phyloP scores from a whole-genome alignment of 2,329 filamentous ascomycete species.

The Tolypocladium inflatum region DNA sequence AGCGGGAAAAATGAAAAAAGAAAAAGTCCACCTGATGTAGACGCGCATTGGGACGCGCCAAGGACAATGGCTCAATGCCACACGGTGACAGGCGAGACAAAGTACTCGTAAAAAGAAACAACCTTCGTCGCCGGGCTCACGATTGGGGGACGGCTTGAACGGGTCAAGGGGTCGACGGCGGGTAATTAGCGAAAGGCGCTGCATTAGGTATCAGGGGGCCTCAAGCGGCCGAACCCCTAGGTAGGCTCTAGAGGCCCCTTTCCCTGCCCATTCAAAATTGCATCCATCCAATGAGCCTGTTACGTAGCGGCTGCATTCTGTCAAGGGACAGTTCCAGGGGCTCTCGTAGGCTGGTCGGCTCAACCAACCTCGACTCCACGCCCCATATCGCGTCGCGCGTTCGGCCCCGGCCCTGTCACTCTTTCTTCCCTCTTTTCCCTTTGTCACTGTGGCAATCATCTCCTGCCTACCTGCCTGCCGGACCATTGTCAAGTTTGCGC shows the following conservation, averaged over 20 bases:
- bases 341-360: not conserved
- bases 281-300: not conserved
- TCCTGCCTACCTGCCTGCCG: not conserved
- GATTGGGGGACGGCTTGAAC: not conserved
- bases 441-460: not conserved
- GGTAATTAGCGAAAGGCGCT: not conserved
- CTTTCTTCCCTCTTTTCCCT: not conserved
- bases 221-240: not conserved
- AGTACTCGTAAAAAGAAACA: not conserved
- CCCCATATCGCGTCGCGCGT: not conserved
- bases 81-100: not conserved
- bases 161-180: not conserved
- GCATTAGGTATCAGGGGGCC: not conserved
- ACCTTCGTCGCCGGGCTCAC: not conserved
- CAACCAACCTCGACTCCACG: not conserved
- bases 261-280: not conserved
- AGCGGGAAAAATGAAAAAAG: not conserved
- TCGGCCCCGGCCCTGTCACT: not conserved
- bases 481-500: not conserved
- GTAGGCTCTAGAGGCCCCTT: not conserved
- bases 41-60: not conserved
- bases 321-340: not conserved
- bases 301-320: not conserved
- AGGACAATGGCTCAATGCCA: not conserved
- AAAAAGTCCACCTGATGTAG: not conserved